These are phyloP conservation scores for Leptographium radiaticola DNA, from an alignment of 2,329 filamentous ascomycete species.

Conservation along the genomic window DNA sequence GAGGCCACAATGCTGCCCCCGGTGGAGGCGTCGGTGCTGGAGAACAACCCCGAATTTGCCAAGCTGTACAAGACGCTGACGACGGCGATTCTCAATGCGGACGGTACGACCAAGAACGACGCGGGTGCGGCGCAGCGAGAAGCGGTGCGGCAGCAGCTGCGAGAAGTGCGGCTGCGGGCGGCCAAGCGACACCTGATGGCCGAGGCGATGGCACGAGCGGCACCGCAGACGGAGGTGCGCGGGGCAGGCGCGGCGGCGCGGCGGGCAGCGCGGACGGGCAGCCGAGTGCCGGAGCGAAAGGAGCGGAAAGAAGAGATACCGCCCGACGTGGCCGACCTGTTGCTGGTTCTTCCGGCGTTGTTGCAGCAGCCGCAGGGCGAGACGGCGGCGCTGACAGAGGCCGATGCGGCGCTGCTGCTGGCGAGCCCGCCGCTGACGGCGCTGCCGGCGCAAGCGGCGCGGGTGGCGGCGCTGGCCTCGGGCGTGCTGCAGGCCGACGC, in stretches of 20 bases:
- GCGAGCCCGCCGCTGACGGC: slow-evolving; percentile 34
- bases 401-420: slow-evolving; percentile 30
- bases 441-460: slow-evolving; percentile 33
- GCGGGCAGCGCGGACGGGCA: slow-evolving; percentile 7
- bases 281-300: not conserved
- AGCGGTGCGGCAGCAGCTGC: slow-evolving; percentile 36
- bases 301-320: slow-evolving; percentile 12
- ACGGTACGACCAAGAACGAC: slow-evolving; percentile 36
- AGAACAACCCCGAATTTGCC: slow-evolving; percentile 47
- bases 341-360: slow-evolving; percentile 40
- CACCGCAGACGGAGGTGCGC: slow-evolving; percentile 8
- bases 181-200: slow-evolving; percentile 39
- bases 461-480: slow-evolving; percentile 34
- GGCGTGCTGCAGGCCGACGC: slow-evolving; percentile 35
- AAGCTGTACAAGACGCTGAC: slow-evolving; percentile 42
- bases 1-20: slow-evolving; percentile 40
- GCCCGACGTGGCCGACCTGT: slow-evolving; percentile 32
- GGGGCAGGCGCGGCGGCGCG: slow-evolving; percentile 4
- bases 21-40: slow-evolving; percentile 38
- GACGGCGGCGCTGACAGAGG: slow-evolving; percentile 17
- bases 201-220: slow-evolving; percentile 33
- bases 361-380: slow-evolving; percentile 20
- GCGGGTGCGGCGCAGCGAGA: slow-evolving; percentile 35
- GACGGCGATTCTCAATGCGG: slow-evolving; percentile 38
- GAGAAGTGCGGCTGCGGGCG: slow-evolving; percentile 30